A percentile compares a stretch with the other conserved stretches of the same genome.
Evolutionary conservation across 2,329 filamentous ascomycete species (phyloP).

Genomic region (Diaporthe helianthi): DNA sequence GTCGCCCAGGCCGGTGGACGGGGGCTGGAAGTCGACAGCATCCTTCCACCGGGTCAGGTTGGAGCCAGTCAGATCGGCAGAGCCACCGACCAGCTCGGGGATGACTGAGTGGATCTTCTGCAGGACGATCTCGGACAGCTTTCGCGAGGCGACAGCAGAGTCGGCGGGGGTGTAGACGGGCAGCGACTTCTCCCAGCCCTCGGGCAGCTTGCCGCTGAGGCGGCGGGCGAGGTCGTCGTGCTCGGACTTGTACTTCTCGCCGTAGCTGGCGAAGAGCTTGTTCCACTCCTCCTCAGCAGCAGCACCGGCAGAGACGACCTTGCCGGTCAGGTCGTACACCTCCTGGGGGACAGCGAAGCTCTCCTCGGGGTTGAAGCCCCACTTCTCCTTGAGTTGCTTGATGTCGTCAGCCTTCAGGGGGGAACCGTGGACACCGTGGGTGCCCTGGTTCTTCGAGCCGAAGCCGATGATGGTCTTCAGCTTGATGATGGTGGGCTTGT

Average conservation of each 20-base stretch:
- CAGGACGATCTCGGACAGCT: constrained; percentile 94
- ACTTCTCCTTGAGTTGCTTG: constrained; percentile 91
- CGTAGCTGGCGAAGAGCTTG: constrained; percentile 88
- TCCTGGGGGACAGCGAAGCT: constrained; percentile 91
- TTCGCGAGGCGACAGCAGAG: constrained; percentile 86
- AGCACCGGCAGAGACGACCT: constrained; percentile 85
- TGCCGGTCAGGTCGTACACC: constrained; percentile 90
- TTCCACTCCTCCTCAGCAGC: constrained; percentile 96
- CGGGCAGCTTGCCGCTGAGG: constrained; percentile 81
- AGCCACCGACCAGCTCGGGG: constrained; percentile 93
- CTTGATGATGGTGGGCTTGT: constrained; percentile 98
- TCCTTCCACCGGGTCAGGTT: constrained; percentile 99
- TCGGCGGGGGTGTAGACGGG: constrained; percentile 90
- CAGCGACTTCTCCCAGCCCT: constrained; percentile 94
- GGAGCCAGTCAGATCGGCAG: constrained; percentile 96
- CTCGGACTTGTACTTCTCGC: constrained; percentile 76
- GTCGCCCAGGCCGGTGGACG: constrained; percentile 82
- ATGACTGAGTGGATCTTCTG: constrained; percentile 82
- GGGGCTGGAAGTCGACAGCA: constrained; percentile 96
- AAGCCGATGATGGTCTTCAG: constrained; percentile 97
- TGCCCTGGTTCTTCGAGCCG: constrained; percentile 91
- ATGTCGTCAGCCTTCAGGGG: constrained; percentile 94
- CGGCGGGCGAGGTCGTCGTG: constrained; percentile 83
- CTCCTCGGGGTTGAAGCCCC: constrained; percentile 95
- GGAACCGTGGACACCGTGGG: constrained; percentile 94